These are phyloP conservation scores for Blastosporella zonata DNA, from an alignment of 1,284 basidiomycete genomes.

Conservation along the genomic window DNA sequence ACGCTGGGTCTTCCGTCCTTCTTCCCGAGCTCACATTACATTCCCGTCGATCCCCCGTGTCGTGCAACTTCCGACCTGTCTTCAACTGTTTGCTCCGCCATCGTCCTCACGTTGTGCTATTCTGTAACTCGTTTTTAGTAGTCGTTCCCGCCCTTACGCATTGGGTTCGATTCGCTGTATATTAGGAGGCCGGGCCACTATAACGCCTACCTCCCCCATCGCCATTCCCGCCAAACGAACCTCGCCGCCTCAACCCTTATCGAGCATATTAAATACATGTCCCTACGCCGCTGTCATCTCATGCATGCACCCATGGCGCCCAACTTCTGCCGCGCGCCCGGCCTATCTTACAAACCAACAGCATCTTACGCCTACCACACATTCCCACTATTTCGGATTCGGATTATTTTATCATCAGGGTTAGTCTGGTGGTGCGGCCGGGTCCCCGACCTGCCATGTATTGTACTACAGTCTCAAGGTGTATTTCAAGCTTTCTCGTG, in stretches of 20 bases:
- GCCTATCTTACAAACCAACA: neutral
- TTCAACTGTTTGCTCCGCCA: slow-evolving; percentile 3
- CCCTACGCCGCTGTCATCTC: neutral
- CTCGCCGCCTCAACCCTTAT: neutral
- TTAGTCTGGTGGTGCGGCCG: slow-evolving; percentile 16
- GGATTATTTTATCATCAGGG: slow-evolving; percentile 16
- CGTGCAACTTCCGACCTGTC: neutral
- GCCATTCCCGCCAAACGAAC: neutral
- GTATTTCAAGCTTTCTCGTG: slow-evolving; percentile 11
- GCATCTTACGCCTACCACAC: neutral
- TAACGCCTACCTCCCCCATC: neutral
- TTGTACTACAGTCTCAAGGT: slow-evolving; percentile 13
- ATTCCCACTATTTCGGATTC: slow-evolving; percentile 7
- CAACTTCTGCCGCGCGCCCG: neutral
- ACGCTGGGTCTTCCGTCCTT: slow-evolving; percentile 8
- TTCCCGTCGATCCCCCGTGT: slow-evolving; percentile 6
- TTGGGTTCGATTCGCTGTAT: slow-evolving; percentile 14
- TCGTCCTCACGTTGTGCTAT: slow-evolving; percentile 10
- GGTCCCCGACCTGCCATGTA: slow-evolving; percentile 16
- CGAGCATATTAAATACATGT: neutral
- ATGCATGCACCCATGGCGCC: neutral
- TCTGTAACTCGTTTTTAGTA: slow-evolving; percentile 13
- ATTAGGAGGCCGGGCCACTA: slow-evolving; percentile 12
- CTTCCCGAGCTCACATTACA: slow-evolving; percentile 14
- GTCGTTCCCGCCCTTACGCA: slow-evolving; percentile 5